These are phyloP conservation scores for Hanseniaspora clermontiae DNA, from an alignment of 805 yeast species.

Conservation along the genomic window DNA sequence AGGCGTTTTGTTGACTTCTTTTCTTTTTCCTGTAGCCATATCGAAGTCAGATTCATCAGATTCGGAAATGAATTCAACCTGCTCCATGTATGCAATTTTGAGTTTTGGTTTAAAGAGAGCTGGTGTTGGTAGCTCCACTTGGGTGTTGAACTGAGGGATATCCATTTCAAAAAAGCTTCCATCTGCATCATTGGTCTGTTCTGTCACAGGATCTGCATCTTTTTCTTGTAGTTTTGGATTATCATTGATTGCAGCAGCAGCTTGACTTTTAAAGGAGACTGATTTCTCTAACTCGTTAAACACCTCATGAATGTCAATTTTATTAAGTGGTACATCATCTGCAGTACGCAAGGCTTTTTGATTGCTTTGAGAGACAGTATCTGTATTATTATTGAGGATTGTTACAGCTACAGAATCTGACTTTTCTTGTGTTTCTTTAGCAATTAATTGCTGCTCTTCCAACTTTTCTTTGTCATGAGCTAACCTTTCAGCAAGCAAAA, in stretches of 20 bases:
- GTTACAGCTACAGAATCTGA: no score
- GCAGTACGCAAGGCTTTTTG: background rate
- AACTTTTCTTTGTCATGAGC: no score
- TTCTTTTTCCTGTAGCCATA: conserved; percentile 4
- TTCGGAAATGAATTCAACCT: background rate
- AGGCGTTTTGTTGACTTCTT: background rate
- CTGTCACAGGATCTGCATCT: no score
- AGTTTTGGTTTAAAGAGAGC: background rate
- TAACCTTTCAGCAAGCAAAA: no score
- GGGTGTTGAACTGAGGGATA: background rate
- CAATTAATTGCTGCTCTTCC: no score
- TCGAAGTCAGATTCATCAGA: conserved; percentile 5
- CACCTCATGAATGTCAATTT: background rate
- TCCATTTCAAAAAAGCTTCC: background rate
- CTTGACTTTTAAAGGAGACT: no score
- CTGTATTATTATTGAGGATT: background rate
- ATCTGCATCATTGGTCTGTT: background rate
- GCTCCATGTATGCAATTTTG: background rate
- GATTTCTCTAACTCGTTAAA: background rate
- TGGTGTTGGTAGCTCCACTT: background rate
- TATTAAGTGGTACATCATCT: background rate
- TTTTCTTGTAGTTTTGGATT: no score
- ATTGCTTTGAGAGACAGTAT: background rate
- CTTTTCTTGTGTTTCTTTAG: no score
- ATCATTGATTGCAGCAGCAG: background rate